A percentile compares a stretch with the other conserved stretches of the same genome.
Evolutionary conservation across 2,329 filamentous ascomycete species (phyloP).

Genomic region (Pseudophaeomoniella oleicola): DNA sequence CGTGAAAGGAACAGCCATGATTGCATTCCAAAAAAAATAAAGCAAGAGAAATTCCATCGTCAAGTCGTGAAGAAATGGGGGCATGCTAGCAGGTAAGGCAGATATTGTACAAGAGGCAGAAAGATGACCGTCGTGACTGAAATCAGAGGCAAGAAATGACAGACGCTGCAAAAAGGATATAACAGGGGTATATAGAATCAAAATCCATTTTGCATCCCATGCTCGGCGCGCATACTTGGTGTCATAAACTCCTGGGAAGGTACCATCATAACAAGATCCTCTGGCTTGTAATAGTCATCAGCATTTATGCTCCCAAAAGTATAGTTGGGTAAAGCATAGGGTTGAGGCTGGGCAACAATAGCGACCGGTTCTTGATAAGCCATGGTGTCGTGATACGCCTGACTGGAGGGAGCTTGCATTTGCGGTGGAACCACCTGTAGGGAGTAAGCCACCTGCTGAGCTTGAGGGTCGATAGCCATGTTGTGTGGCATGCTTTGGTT

Average conservation of each 20-base stretch:
- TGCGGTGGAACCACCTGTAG: neutral
- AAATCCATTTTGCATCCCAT: neutral
- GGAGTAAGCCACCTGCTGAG: neutral
- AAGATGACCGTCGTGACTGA: too few relatives aligned
- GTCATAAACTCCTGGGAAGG: neutral
- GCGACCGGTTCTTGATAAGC: slow-evolving; percentile 1
- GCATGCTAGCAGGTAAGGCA: too few relatives aligned
- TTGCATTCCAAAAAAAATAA: too few relatives aligned
- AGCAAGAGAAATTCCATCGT: too few relatives aligned
- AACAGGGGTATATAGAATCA: neutral
- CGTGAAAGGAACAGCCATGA: too few relatives aligned
- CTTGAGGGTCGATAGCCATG: too few relatives aligned
- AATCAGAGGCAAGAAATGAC: too few relatives aligned
- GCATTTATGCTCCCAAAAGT: neutral
- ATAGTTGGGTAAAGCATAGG: neutral
- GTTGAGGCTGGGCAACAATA: neutral
- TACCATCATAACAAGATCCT: neutral
- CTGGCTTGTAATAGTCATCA: slow-evolving; percentile 1
- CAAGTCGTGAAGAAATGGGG: too few relatives aligned
- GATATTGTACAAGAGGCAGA: too few relatives aligned
- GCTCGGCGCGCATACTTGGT: neutral
- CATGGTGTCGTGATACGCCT: neutral
- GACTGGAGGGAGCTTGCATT: neutral
- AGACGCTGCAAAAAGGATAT: too few relatives aligned
- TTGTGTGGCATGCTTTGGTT: neutral